Evolutionary conservation across 805 yeast genomes (phyloP).

Genomic region (Hanseniaspora meyeri): DNA sequence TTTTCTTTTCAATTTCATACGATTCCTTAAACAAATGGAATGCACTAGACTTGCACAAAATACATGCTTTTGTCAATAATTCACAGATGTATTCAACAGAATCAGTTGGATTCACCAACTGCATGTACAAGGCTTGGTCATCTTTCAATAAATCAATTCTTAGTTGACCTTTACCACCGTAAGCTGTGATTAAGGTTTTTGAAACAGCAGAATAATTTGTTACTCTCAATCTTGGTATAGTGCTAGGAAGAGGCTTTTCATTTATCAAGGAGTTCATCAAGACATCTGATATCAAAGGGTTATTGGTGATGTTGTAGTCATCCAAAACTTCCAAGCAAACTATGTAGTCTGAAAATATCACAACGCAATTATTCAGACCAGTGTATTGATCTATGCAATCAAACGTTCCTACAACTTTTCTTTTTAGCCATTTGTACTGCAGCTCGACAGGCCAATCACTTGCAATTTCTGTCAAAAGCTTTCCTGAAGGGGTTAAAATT

Average conservation of each 20-base stretch:
- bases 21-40: conserved; percentile 59
- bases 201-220: conserved; percentile 53
- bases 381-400: conserved; percentile 33
- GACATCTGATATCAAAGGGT: conserved; percentile 61
- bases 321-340: conserved; percentile 49
- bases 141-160: conserved; percentile 20
- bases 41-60: conserved; percentile 60
- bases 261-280: conserved; percentile 83
- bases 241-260: conserved; percentile 57
- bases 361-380: conserved; percentile 41
- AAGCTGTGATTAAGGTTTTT: conserved; percentile 40
- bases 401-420: conserved; percentile 72
- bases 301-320: conserved; percentile 23
- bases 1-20: conserved; percentile 38
- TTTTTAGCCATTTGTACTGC: conserved; percentile 76
- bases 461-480: conserved; percentile 71
- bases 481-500: conserved; percentile 84
- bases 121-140: conserved; percentile 2
- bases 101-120: conserved; percentile 13
- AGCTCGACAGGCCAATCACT: conserved; percentile 76
- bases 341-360: conserved; percentile 70
- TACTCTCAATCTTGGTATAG: conserved; percentile 60
- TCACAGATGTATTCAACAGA: conserved; percentile 22
- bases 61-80: conserved; percentile 41
- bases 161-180: conserved; percentile 21